phyloP scores from a whole-genome alignment of 768 basidiomycete species.

The Scleroderma bovista region DNA sequence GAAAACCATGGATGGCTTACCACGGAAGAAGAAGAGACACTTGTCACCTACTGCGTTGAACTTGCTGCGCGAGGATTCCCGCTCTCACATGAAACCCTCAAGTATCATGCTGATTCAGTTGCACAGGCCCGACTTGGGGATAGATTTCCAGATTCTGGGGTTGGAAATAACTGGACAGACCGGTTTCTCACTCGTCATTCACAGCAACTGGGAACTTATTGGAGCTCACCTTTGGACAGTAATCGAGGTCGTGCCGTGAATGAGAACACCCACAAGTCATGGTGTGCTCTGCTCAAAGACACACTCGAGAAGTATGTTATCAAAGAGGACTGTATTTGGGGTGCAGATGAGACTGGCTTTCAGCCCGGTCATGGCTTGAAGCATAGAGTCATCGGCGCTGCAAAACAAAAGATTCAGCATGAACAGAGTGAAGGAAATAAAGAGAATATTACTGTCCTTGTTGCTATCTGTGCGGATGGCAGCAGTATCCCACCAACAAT shows the following conservation, averaged over 20 bases:
- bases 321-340: conserved; percentile 7
- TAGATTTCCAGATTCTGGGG: conserved; percentile 25
- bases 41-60: too few species aligned
- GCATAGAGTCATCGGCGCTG: conserved; percentile 4
- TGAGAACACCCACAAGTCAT: conserved; percentile 27
- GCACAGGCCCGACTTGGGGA: conserved; percentile 21
- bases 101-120: too few species aligned
- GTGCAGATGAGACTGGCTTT: conserved; percentile 11
- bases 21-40: too few species aligned
- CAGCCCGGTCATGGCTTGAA: conserved; percentile 4
- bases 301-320: conserved; percentile 6
- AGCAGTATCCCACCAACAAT: conserved; percentile 17
- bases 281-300: conserved; percentile 28
- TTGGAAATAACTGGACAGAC: conserved; percentile 34
- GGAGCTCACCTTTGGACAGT: conserved; percentile 30
- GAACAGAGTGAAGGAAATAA: conserved; percentile 13
- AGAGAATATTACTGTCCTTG: conserved; percentile 25
- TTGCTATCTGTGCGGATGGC: conserved; percentile 40
- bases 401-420: conserved; percentile 6
- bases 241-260: conserved; percentile 34
- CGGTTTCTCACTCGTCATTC: conserved; percentile 24
- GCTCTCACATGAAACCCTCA: too few species aligned
- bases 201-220: conserved; percentile 23
- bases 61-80: too few species aligned
- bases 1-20: too few species aligned